Base-by-base conservation (phyloP, 176 grass and related monocot genomes). In the Ensete glaucum region DNA sequence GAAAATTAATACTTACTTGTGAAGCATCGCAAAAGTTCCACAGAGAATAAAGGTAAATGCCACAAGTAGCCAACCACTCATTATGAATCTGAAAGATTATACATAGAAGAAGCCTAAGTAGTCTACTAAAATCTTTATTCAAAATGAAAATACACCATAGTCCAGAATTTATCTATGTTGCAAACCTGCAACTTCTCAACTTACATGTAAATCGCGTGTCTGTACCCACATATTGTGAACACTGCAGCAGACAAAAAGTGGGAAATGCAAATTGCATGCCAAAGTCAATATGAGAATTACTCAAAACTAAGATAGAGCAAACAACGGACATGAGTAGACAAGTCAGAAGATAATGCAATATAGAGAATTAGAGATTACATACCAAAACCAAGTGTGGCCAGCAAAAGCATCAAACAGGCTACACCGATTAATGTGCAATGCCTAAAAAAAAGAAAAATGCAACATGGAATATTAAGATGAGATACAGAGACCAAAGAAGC, bases 371-470 rank as follows among this genome's bases (percentile, higher is more conserved):
- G 34, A 60, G 55, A 64, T 67, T 78, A 50, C 89, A 63, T 98
- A 98, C 94, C 73, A 57, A 91, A 89, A 81, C 90, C 90, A 76
- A 93, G 72, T 76, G 91, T n/a, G 9, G 78, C 95, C 79, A 98
- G 86, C 68, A 91, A 17, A 81, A 86, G 88, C 73, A 93, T 85
- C 65, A 98, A 60, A 51, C 77, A 72, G 1, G 95, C 90, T 88
- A 98, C 82, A 71, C 81, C 73, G 25, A 98, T 84, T 74, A 92
- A 83, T 52, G 51, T 78, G 73, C 43, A 81, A 79, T 81, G 89
- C 71, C 88, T 88, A 81, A 50, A 78, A 77, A 53, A 76, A 76
- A 74, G 85, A 1, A 78, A 77, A 83, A 67, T 69, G 34, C 11
- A 75, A 56, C 57, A 60, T 27, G 52, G 52, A 8, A 76, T 15